Evolutionary conservation across 805 yeast species (phyloP).

Genomic region (Starmera quercuum): DNA sequence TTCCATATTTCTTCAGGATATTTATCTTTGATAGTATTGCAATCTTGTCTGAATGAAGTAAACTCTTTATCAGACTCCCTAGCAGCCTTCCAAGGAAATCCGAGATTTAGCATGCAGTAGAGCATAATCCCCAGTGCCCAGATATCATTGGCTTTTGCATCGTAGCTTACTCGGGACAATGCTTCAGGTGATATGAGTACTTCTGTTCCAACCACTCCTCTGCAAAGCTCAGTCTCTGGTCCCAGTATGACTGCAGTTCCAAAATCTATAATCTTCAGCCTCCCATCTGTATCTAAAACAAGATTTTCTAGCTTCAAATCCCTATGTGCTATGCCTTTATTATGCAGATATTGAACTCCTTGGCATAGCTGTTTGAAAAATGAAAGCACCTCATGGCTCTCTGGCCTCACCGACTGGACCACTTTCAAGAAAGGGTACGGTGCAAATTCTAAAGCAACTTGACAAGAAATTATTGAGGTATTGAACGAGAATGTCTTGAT

Average conservation of each 20-base stretch:
- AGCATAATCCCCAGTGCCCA: constrained; percentile 89
- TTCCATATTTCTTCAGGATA: constrained; percentile 5
- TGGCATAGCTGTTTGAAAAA: constrained; percentile 72
- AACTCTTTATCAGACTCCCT: constrained; percentile 22
- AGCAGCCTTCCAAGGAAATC: constrained; percentile 45
- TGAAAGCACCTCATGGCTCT: constrained; percentile 57
- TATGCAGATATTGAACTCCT: constrained; percentile 71
- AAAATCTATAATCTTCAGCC: constrained; percentile 82
- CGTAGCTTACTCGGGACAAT: constrained; percentile 56
- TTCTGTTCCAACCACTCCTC: constrained; percentile 88
- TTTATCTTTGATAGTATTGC: constrained; percentile 1
- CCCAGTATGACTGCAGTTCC: constrained; percentile 76
- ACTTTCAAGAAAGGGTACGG: constrained; percentile 83
- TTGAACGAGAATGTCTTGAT: constrained; percentile 69
- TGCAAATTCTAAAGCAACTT: constrained; percentile 83
- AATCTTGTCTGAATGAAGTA: constrained; percentile 2
- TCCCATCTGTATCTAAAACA: constrained; percentile 65
- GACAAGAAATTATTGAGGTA: constrained; percentile 46
- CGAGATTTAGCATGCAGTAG: constrained; percentile 59
- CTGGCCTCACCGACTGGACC: constrained; percentile 75
- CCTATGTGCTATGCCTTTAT: constrained; percentile 78
- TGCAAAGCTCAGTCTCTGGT: constrained; percentile 37
- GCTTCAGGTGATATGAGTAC: constrained; percentile 91
- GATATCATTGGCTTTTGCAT: constrained; percentile 72
- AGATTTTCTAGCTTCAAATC: constrained; percentile 90